Evolutionary conservation across 805 yeast species (phyloP).

Genomic region (Wickerhamiella azymoides): DNA sequence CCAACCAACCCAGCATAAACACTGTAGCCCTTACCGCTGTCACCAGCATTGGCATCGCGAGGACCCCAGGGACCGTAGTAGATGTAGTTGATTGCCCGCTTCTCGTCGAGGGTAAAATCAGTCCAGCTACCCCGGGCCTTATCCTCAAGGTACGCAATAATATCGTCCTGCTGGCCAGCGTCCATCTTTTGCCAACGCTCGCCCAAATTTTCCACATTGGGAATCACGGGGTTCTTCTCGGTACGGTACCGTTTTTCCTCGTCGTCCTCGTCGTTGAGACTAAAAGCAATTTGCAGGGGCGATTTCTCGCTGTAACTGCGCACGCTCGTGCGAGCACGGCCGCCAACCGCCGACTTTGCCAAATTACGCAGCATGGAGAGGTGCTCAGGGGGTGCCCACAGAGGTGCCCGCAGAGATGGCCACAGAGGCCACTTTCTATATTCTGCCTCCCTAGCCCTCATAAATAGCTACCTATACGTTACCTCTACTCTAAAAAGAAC

Average conservation of each 20-base stretch:
- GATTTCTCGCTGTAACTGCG: constrained; percentile 8
- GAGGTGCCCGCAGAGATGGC: too few species aligned
- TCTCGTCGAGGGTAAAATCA: constrained; percentile 22
- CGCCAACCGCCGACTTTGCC: background rate
- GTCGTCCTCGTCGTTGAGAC: constrained; percentile 18
- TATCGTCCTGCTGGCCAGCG: constrained; percentile 26
- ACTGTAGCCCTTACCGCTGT: constrained; percentile 18
- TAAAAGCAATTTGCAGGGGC: constrained; percentile 20
- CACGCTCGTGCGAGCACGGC: background rate
- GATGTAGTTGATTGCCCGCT: constrained; percentile 23
- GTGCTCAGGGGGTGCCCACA: background rate
- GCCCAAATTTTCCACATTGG: constrained; percentile 20
- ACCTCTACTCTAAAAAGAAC: background rate
- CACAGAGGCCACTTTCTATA: too few species aligned
- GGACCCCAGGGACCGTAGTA: constrained; percentile 28
- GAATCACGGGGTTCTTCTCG: constrained; percentile 23
- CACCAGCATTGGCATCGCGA: constrained; percentile 14
- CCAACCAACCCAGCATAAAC: constrained; percentile 17
- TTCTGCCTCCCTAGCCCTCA: too few species aligned
- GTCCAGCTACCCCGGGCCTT: constrained; percentile 26
- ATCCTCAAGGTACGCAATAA: constrained; percentile 26
- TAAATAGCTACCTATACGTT: too few species aligned
- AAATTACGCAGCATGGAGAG: background rate
- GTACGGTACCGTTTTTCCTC: constrained; percentile 18
- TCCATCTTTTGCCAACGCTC: constrained; percentile 26